A percentile compares a stretch with the other conserved stretches of the same genome.
Conservation (phyloP, 1,139 yeast genomes). For the Debaryomyces subglobosus region DNA sequence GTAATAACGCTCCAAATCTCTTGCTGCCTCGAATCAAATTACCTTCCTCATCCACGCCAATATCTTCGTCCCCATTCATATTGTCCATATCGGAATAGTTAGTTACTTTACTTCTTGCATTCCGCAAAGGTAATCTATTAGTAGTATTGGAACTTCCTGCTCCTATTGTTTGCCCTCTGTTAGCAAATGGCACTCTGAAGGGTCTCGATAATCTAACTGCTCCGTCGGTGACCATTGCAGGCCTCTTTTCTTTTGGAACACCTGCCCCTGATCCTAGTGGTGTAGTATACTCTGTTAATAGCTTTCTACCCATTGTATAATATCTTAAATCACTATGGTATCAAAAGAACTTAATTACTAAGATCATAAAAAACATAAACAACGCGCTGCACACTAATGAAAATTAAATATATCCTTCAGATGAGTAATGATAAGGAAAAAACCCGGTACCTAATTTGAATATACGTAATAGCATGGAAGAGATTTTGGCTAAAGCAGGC, state of each 20-base stretch:
- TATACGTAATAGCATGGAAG: slow-evolving; percentile 36
- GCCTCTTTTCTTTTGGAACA: slow-evolving; percentile 43
- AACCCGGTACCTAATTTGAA: neutral
- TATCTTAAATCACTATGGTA: neutral
- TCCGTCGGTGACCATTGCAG: slow-evolving; percentile 41
- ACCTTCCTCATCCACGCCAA: slow-evolving; percentile 32
- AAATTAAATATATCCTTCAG: neutral
- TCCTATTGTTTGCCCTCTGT: slow-evolving; percentile 18
- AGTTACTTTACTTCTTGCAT: slow-evolving; percentile 30
- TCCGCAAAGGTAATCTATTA: slow-evolving; percentile 25
- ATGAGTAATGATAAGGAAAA: slow-evolving; percentile 5
- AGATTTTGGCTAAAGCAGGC: slow-evolving; percentile 60
- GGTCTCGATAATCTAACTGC: slow-evolving; percentile 41
- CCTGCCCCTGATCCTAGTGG: slow-evolving; percentile 53
- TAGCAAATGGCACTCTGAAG: slow-evolving; percentile 46
- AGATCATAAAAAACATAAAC: slow-evolving; percentile 8
- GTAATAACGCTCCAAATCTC: slow-evolving; percentile 54
- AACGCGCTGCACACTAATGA: slow-evolving; percentile 5
- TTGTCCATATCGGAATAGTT: slow-evolving; percentile 33
- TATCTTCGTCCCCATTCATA: slow-evolving; percentile 19
- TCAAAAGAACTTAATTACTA: neutral
- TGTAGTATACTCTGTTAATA: slow-evolving; percentile 43
- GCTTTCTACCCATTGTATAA: slow-evolving; percentile 34
- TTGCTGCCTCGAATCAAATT: slow-evolving; percentile 26
- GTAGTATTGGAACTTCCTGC: slow-evolving; percentile 18